Conservation (phyloP, 2,329 filamentous ascomycete species). For the Cytospora schulzeri region DNA sequence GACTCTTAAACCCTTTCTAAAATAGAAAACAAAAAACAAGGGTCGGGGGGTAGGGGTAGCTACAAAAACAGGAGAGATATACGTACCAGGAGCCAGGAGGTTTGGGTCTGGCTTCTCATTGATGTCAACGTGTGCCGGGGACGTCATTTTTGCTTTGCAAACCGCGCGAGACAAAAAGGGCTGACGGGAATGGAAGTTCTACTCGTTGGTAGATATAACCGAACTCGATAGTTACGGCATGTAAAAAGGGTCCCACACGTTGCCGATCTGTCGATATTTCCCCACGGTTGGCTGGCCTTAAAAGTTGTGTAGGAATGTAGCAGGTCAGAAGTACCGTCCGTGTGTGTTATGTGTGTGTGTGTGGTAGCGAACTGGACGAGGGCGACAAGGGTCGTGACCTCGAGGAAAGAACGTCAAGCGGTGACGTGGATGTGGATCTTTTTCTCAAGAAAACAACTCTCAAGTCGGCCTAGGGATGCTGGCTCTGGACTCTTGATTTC, state of each 20-base stretch:
- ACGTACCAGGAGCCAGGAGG: conserved; percentile 20
- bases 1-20: not conserved
- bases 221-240: not conserved
- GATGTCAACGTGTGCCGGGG: conserved; percentile 25
- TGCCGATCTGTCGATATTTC: not conserved
- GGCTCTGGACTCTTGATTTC: not conserved
- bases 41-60: not conserved
- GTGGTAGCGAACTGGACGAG: not conserved
- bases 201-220: not conserved
- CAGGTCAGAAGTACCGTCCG: no score
- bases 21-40: conserved; percentile 10
- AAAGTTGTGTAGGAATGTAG: not conserved
- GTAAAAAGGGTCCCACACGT: not conserved
- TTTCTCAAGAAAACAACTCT: not conserved
- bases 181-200: not conserved
- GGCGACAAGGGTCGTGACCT: not conserved
- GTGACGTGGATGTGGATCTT: not conserved
- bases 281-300: not conserved
- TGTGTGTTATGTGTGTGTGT: not conserved
- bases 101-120: conserved; percentile 22
- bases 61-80: not conserved
- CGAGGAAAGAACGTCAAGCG: not conserved
- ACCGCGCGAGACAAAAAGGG: not conserved
- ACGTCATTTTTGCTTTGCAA: conserved; percentile 23
- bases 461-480: not conserved